Conservation (phyloP, 169 alveolate species). For the Plasmodium ovale region DNA sequence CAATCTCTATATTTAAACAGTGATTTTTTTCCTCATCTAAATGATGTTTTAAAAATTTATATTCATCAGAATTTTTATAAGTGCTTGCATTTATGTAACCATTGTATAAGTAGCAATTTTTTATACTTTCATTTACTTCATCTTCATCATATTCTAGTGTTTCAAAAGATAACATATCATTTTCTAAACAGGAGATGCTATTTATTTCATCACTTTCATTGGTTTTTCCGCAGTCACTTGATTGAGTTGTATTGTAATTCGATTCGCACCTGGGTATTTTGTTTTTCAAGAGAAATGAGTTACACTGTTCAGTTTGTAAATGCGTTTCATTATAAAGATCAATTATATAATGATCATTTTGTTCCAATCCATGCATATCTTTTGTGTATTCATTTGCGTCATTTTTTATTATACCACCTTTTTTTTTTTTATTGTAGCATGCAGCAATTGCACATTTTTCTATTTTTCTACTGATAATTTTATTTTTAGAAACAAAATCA, state of each 20-base stretch:
- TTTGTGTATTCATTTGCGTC: conserved; percentile 3
- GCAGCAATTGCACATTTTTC: neutral
- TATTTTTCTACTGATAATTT: conserved; percentile 23
- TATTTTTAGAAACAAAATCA: conserved; percentile 36
- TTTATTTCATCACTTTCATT: conserved; percentile 30
- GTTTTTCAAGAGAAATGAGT: conserved; percentile 15
- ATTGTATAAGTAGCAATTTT: conserved; percentile 68
- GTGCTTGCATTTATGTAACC: conserved; percentile 46
- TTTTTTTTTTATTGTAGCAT: conserved; percentile 2
- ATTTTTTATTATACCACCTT: conserved; percentile 10
- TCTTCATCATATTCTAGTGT: conserved; percentile 71
- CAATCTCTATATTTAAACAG: conserved; percentile 44
- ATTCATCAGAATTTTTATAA: conserved; percentile 70
- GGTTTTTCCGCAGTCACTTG: conserved; percentile 22
- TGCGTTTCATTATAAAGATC: conserved; percentile 51
- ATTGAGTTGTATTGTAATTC: conserved; percentile 34
- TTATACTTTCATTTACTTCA: conserved; percentile 69
- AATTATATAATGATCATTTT: conserved; percentile 67
- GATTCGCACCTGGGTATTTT: conserved; percentile 27
- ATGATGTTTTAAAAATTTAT: conserved; percentile 57
- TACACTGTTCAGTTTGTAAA: conserved; percentile 17
- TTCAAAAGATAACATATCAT: conserved; percentile 36
- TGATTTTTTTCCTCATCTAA: conserved; percentile 30
- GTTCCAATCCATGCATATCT: neutral
- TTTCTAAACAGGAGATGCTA: conserved; percentile 58